These are phyloP conservation scores for Dysphania ambrosioides DNA, from an alignment of 148 eudicot genomes.

Conservation along the genomic window DNA sequence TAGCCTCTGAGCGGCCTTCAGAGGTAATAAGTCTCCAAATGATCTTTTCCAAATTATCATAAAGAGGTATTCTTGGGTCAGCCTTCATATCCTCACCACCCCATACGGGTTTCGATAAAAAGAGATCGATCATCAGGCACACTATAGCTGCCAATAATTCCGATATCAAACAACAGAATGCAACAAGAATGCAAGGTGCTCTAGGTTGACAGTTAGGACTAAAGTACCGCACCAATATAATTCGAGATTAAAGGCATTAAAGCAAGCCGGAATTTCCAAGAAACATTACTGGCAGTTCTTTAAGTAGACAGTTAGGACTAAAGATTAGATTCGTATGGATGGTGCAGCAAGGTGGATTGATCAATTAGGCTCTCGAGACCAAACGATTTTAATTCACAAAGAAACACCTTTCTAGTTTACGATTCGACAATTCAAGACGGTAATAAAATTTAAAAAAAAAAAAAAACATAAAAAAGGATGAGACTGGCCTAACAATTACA, in stretches of 20 bases:
- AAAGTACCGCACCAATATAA: too few relatives aligned
- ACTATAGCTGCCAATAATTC: slow-evolving; percentile 3
- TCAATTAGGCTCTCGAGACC: background rate
- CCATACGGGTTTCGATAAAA: slow-evolving; percentile 56
- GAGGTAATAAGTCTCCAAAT: slow-evolving; percentile 53
- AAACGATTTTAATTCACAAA: too few relatives aligned
- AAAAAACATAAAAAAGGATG: too few relatives aligned
- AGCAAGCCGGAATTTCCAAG: too few relatives aligned
- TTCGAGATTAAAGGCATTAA: too few relatives aligned
- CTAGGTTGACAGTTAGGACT: too few relatives aligned
- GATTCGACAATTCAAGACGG: too few relatives aligned
- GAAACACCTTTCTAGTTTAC: too few relatives aligned
- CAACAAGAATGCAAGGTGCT: background rate
- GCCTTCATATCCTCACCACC: slow-evolving; percentile 29
- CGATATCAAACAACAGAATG: background rate
- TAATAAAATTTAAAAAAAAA: too few relatives aligned
- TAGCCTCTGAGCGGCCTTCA: slow-evolving; percentile 82
- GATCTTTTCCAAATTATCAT: slow-evolving; percentile 46
- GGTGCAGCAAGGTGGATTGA: background rate
- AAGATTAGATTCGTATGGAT: background rate
- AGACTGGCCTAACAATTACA: too few relatives aligned
- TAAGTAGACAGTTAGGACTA: background rate
- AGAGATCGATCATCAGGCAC: slow-evolving; percentile 55
- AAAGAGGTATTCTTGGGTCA: slow-evolving; percentile 42
- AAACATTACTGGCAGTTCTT: background rate